phyloP scores from a whole-genome alignment of 2,329 filamentous ascomycete species.

The Clonostachys solani region DNA sequence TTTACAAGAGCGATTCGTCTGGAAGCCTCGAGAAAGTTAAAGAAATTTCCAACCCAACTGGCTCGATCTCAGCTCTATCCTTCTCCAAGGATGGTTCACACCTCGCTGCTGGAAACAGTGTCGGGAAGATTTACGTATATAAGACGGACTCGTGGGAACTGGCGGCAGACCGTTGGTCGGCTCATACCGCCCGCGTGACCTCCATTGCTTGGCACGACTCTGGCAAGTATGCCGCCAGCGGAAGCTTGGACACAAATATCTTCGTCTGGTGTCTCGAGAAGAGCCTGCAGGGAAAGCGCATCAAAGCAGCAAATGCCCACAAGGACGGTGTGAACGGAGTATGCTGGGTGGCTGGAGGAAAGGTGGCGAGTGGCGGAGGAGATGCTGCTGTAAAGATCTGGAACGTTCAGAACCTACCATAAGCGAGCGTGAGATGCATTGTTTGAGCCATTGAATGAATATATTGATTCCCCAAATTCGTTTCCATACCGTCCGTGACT shows the following conservation, averaged over 20 bases:
- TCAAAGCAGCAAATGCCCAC: constrained; percentile 84
- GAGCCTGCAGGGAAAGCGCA: constrained; percentile 73
- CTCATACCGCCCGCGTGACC: constrained; percentile 54
- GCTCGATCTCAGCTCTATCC: constrained; percentile 72
- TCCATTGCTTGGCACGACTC: constrained; percentile 71
- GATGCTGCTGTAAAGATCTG: constrained; percentile 93
- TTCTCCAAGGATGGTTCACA: constrained; percentile 77
- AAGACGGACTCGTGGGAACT: constrained; percentile 57
- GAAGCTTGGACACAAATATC: constrained; percentile 85
- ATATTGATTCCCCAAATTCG: constrained; percentile 3
- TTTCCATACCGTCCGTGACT: neutral
- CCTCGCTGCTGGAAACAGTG: constrained; percentile 77
- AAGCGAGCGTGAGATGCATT: neutral
- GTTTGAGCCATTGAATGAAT: constrained; percentile 9
- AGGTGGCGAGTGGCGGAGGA: constrained; percentile 74
- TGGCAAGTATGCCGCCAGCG: constrained; percentile 76
- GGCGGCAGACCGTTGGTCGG: constrained; percentile 70
- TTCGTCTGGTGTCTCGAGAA: constrained; percentile 86
- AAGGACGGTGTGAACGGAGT: constrained; percentile 94
- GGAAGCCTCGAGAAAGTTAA: constrained; percentile 49
- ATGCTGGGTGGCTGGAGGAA: constrained; percentile 67
- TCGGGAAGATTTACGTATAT: constrained; percentile 86
- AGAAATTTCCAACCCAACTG: constrained; percentile 63
- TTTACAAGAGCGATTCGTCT: constrained; percentile 59
- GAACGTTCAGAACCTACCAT: constrained; percentile 36